Evolutionary conservation across 805 yeast species (phyloP).

Genomic region (Kazachstania taianensis): DNA sequence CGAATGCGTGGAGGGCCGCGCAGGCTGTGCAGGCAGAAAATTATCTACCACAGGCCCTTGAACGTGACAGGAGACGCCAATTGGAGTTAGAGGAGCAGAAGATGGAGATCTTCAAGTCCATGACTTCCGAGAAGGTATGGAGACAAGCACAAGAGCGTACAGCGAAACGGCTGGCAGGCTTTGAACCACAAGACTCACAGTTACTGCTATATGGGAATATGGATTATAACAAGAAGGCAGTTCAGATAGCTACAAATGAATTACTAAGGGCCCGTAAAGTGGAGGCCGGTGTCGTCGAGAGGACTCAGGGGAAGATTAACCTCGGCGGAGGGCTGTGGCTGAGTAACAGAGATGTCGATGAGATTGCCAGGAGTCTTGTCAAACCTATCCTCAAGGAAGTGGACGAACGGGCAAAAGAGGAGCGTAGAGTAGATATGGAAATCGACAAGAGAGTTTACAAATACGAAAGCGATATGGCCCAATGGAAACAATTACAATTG

Average conservation of each 20-base stretch:
- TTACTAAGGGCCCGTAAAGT: slow-evolving; percentile 38
- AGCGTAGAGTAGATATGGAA: slow-evolving; percentile 49
- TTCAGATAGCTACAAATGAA: slow-evolving; percentile 63
- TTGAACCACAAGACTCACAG: slow-evolving; percentile 1
- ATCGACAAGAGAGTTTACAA: slow-evolving; percentile 30
- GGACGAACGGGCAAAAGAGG: slow-evolving; percentile 55
- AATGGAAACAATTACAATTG: slow-evolving; percentile 33
- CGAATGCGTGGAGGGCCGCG: slow-evolving; percentile 35
- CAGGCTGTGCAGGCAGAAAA: slow-evolving; percentile 29
- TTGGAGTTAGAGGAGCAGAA: slow-evolving; percentile 30
- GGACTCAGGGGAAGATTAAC: slow-evolving; percentile 42
- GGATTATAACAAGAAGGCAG: slow-evolving; percentile 59
- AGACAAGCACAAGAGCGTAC: slow-evolving; percentile 32
- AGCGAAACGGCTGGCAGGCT: neutral
- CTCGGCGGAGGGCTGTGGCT: slow-evolving; percentile 84
- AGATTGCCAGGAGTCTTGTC: slow-evolving; percentile 70
- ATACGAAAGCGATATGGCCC: slow-evolving; percentile 32
- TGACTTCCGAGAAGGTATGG: slow-evolving; percentile 32
- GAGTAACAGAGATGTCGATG: slow-evolving; percentile 64
- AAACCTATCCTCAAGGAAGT: slow-evolving; percentile 75
- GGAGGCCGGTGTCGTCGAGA: slow-evolving; percentile 25
- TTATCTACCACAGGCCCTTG: slow-evolving; percentile 16
- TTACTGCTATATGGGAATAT: slow-evolving; percentile 30
- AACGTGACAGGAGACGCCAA: slow-evolving; percentile 28
- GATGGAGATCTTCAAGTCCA: slow-evolving; percentile 3